Conservation (phyloP, 768 basidiomycete species). For the Lentinus tigrinus region DNA sequence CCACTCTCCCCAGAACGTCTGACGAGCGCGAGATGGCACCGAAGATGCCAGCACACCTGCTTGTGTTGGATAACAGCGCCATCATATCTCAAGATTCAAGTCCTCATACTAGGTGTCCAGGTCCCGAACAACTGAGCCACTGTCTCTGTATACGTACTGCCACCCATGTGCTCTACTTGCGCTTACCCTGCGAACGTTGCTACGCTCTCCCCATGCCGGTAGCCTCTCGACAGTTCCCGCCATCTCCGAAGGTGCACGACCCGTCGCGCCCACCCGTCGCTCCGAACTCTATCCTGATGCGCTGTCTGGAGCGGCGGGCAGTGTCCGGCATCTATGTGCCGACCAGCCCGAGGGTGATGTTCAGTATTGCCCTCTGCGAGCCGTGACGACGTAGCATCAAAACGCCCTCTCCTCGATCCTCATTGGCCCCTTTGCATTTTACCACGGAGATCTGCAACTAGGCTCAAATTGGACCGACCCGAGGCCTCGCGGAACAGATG, state of each 20-base stretch:
- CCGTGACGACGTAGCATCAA: neutral
- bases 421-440: neutral
- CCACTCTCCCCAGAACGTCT: too few relatives aligned
- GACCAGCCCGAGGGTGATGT: neutral
- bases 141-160: slow-evolving; percentile 8
- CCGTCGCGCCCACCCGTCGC: neutral
- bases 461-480: neutral
- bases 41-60: too few relatives aligned
- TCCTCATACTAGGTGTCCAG: neutral
- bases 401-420: neutral
- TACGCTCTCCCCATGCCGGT: too few relatives aligned
- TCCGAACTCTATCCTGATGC: too few relatives aligned
- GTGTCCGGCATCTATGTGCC: too few relatives aligned
- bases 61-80: neutral
- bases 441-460: slow-evolving; percentile 5
- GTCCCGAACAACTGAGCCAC: slow-evolving; percentile 1
- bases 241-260: neutral
- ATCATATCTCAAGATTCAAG: neutral
- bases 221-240: neutral
- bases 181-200: neutral
- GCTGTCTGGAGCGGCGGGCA: too few relatives aligned
- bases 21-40: too few relatives aligned
- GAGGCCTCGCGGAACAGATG: neutral
- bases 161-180: slow-evolving; percentile 11
- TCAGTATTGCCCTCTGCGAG: neutral